These are phyloP conservation scores for Aaosphaeria pasadenensis DNA, from an alignment of 2,329 filamentous ascomycete species.

Conservation along the genomic window DNA sequence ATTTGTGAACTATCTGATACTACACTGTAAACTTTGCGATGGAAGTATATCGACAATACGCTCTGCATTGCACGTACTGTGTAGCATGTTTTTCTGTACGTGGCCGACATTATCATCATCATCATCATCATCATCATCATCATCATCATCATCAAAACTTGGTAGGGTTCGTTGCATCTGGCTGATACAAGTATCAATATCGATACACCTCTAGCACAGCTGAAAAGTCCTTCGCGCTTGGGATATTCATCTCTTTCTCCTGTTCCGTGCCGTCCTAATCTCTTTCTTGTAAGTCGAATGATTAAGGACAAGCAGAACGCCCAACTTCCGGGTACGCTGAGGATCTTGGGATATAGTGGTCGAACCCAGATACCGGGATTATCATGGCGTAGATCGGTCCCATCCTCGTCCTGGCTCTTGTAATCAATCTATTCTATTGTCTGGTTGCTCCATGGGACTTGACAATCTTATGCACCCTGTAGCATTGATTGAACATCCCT, in stretches of 20 bases:
- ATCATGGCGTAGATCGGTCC: slow-evolving; percentile 46
- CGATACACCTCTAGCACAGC: slow-evolving; percentile 22
- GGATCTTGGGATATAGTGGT: slow-evolving; percentile 42
- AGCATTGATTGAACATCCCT: slow-evolving; percentile 29
- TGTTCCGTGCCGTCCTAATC: slow-evolving; percentile 37
- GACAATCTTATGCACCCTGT: slow-evolving; percentile 35
- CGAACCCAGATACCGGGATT: slow-evolving; percentile 39
- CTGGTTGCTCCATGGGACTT: slow-evolving; percentile 39
- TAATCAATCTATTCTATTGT: slow-evolving; percentile 28
- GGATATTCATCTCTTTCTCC: slow-evolving; percentile 1
- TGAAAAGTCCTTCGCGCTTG: slow-evolving; percentile 29
- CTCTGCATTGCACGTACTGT: slow-evolving; percentile 34
- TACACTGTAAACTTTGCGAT: slow-evolving; percentile 43
- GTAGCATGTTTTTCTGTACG: slow-evolving; percentile 21
- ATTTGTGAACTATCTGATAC: slow-evolving; percentile 42
- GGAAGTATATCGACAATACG: slow-evolving; percentile 47
- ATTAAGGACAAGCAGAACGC: slow-evolving; percentile 24
- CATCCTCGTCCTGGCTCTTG: slow-evolving; percentile 39
- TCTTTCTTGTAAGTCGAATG: slow-evolving; percentile 38
- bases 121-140: neutral
- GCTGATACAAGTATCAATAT: slow-evolving; percentile 31
- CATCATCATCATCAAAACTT: too few species aligned
- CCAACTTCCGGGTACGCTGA: slow-evolving; percentile 42
- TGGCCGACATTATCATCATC: neutral
- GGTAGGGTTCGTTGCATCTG: slow-evolving; percentile 6